Base-by-base conservation (phyloP, 2,329 filamentous ascomycete species). In the Colletotrichum sidae region DNA sequence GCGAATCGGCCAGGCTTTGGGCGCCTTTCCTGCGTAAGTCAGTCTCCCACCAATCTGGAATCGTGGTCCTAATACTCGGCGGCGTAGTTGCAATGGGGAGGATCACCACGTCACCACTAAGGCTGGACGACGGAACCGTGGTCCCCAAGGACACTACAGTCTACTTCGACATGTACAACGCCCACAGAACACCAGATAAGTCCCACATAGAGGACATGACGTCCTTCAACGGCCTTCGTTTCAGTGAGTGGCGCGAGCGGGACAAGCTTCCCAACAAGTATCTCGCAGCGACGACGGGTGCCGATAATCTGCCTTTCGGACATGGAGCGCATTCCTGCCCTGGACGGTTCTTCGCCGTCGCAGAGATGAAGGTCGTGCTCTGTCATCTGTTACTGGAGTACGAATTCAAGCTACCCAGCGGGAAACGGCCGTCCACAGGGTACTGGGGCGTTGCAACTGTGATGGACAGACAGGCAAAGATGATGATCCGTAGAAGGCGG, bases 271-370 rank as follows among this genome's bases (percentile, higher is more conserved):
- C 58, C 1, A 61, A 61, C 58, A 61, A 61, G 33, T 55, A 55
- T 37, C 35, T 61, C 2, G 51, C 51, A 9, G 58, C 58, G 8
- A 76, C 72, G 4, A 78, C 76, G 0, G 70, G 70, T 1, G 58
- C 71, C 2, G 72, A 76, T 6, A 72, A 73, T 39, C 53, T 79
- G 10, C 70, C 65, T 0, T 83, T 82, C 57, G 80, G 81, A 0
- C 74, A 81, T 53, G 80, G 81, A 0, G 68, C 67, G 8, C 76
- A 81, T 52, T 75, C 79, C 0, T 82, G 80, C 49, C 80, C 80
- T 0, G 80, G 80, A 0, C 68, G 79, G 1, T 81, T 81, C 69
- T 81, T 81, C 67, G 80, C 79, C 0, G 72, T 72, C 2, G 76
- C 78, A 50, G 75, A 80, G 69, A 73, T 80, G 46, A 81, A 82